A percentile compares a stretch with the other conserved stretches of the same genome.
phyloP scores from a whole-genome alignment of 192 early-diverging fungal genomes.

The Kappamyces sp. region DNA sequence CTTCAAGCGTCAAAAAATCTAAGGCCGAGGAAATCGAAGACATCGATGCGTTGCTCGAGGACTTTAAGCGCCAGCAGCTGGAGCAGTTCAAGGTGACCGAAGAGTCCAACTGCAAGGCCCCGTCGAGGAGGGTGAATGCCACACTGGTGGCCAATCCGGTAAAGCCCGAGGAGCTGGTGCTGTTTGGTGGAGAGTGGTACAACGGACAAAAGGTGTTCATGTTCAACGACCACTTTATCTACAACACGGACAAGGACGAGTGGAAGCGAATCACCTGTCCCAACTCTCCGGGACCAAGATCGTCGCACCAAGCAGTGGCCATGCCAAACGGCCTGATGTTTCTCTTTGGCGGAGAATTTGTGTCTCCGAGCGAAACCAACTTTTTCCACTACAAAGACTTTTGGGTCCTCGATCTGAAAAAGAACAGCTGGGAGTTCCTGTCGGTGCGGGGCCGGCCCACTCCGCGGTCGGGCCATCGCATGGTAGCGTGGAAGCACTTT shows the following conservation, averaged over 20 bases:
- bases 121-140: conserved; percentile 53
- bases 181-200: conserved; percentile 68
- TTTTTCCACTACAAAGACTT: conserved; percentile 71
- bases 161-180: conserved; percentile 49
- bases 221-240: conserved; percentile 65
- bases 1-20: conserved; percentile 17
- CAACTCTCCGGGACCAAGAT: conserved; percentile 61
- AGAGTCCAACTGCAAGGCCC: conserved; percentile 30
- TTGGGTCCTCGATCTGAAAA: conserved; percentile 65
- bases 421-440: conserved; percentile 62
- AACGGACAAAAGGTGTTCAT: conserved; percentile 53
- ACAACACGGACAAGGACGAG: conserved; percentile 67
- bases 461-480: conserved; percentile 59
- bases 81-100: conserved; percentile 49
- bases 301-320: conserved; percentile 60
- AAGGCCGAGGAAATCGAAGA: conserved; percentile 59
- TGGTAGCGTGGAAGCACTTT: conserved; percentile 59
- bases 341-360: conserved; percentile 64
- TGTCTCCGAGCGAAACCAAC: conserved; percentile 54
- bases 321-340: conserved; percentile 55
- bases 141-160: conserved; percentile 55
- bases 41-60: conserved; percentile 58
- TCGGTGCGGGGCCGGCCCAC: conserved; percentile 47
- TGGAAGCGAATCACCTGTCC: conserved; percentile 61
- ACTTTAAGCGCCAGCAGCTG: conserved; percentile 51